A percentile compares a stretch with the other conserved stretches of the same genome.
These are phyloP conservation scores for Zygoascus tannicola DNA, from an alignment of 805 yeast species.

Conservation along the genomic window DNA sequence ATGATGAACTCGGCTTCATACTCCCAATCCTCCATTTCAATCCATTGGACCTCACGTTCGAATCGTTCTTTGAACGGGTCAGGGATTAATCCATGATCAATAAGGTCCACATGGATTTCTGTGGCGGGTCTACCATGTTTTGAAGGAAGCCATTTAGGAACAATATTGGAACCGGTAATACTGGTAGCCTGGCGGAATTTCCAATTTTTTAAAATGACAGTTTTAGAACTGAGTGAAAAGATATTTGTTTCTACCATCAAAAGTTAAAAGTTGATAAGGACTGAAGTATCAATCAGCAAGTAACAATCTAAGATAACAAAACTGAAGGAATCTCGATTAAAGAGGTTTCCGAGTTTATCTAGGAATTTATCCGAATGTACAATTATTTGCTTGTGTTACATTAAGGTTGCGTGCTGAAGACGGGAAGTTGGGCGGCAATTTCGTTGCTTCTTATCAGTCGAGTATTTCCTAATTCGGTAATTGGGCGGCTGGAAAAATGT, in stretches of 20 bases:
- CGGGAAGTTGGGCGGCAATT: too few species aligned
- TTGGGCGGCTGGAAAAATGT: too few species aligned
- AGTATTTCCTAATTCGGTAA: too few species aligned
- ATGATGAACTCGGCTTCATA: constrained; percentile 24
- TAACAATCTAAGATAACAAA: too few species aligned
- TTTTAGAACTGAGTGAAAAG: neutral
- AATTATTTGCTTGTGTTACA: too few species aligned
- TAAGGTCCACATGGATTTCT: constrained; percentile 36
- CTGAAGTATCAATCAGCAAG: too few species aligned
- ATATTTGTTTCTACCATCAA: neutral
- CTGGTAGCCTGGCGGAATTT: constrained; percentile 6
- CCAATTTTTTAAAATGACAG: constrained; percentile 1
- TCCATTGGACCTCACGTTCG: constrained; percentile 39
- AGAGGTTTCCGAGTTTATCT: too few species aligned
- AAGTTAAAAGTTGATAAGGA: too few species aligned
- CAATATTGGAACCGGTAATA: neutral
- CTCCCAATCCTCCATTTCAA: constrained; percentile 40
- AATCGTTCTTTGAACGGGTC: constrained; percentile 38
- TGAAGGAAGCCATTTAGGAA: constrained; percentile 12
- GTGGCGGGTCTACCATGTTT: constrained; percentile 16
- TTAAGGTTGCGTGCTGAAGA: too few species aligned
- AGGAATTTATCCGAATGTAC: too few species aligned
- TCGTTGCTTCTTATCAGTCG: too few species aligned
- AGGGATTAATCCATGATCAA: constrained; percentile 30
- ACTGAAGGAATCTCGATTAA: too few species aligned